A percentile compares a stretch with the other conserved stretches of the same genome.
phyloP scores from a whole-genome alignment of 2,329 filamentous ascomycete genomes.

The Talaromyces marneffei region DNA sequence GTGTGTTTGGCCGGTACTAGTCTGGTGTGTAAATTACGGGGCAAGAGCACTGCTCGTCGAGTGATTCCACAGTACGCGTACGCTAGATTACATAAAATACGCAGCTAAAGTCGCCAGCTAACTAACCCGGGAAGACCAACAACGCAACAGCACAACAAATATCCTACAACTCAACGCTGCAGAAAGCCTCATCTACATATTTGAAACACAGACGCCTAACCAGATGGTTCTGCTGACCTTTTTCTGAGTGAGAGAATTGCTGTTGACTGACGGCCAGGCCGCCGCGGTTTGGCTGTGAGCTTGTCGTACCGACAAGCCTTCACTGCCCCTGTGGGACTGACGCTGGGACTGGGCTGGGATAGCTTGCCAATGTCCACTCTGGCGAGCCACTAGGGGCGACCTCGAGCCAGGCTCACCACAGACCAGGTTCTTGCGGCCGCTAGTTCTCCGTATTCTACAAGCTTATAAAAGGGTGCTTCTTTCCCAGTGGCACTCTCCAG shows the following conservation, averaged over 20 bases:
- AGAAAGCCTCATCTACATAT: neutral
- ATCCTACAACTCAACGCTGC: neutral
- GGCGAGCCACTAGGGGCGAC: slow-evolving; percentile 1
- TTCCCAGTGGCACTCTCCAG: neutral
- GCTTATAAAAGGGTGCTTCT: neutral
- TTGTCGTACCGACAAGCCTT: neutral
- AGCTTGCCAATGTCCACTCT: slow-evolving; percentile 1
- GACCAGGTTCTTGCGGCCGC: neutral
- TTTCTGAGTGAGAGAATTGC: neutral
- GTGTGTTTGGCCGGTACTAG: slow-evolving; percentile 12
- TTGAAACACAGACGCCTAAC: slow-evolving; percentile 6
- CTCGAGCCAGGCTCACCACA: neutral
- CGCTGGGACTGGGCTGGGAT: neutral
- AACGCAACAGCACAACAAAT: neutral
- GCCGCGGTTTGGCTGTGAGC: neutral
- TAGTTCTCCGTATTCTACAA: neutral
- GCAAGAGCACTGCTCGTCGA: neutral
- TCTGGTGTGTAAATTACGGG: slow-evolving; percentile 6
- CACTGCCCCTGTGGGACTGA: slow-evolving; percentile 2
- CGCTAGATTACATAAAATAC: neutral
- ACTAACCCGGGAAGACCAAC: neutral
- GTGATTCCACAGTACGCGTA: neutral
- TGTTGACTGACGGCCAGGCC: neutral
- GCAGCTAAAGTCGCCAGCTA: neutral
- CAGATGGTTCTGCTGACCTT: neutral